Evolutionary conservation across 1,139 yeast species (phyloP).

Genomic region (Spathaspora jeffriesii): DNA sequence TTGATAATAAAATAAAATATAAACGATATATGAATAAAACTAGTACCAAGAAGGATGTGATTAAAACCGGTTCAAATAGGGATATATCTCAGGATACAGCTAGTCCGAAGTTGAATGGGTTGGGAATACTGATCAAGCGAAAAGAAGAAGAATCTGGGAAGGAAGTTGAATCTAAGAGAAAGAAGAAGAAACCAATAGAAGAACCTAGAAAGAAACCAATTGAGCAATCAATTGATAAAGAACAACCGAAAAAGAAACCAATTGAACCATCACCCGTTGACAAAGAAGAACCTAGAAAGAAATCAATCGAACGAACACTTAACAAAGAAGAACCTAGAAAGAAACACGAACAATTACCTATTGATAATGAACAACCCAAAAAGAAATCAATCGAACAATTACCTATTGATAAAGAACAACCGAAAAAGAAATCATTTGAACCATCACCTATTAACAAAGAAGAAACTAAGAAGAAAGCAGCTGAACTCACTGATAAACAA

Average conservation of each 20-base stretch:
- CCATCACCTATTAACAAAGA: neutral
- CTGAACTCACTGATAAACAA: no score
- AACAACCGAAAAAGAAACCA: neutral
- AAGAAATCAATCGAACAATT: neutral
- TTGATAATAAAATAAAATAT: slow-evolving; percentile 19
- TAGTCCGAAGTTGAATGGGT: slow-evolving; percentile 14
- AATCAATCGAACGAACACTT: slow-evolving; percentile 5
- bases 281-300: slow-evolving; percentile 2
- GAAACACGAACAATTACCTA: neutral
- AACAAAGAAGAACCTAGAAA: slow-evolving; percentile 1
- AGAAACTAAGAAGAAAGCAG: slow-evolving; percentile 4
- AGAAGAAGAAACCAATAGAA: neutral
- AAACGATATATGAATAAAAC: slow-evolving; percentile 10
- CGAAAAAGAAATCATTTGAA: neutral
- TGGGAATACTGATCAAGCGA: slow-evolving; percentile 19
- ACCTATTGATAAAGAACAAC: slow-evolving; percentile 2
- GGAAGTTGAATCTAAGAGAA: slow-evolving; percentile 4
- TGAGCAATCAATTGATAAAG: no score
- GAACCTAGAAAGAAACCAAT: neutral
- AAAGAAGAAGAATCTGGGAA: slow-evolving; percentile 3
- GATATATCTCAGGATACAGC: neutral
- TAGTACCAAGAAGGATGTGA: slow-evolving; percentile 1
- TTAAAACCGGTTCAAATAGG: slow-evolving; percentile 6
- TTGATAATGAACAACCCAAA: slow-evolving; percentile 1
- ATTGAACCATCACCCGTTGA: neutral